phyloP scores from a whole-genome alignment of 2,329 filamentous ascomycete species.

The Emmonsiellopsis sp. region DNA sequence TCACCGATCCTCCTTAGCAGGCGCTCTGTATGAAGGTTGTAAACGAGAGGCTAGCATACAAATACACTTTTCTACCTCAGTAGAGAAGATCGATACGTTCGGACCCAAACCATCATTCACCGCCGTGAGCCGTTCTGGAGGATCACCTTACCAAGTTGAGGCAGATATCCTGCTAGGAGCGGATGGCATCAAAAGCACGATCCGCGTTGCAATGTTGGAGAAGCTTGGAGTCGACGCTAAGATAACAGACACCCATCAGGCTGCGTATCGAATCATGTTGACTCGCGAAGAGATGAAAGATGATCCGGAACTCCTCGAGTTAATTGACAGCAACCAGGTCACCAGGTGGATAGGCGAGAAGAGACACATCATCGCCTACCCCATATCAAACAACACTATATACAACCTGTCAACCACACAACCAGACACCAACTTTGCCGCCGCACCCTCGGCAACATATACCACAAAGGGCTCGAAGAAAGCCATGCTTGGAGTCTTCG shows the following conservation, averaged over 20 bases:
- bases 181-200: conserved; percentile 46
- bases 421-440: conserved; percentile 52
- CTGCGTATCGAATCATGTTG: conserved; percentile 48
- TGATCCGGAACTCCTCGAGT: conserved; percentile 44
- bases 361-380: conserved; percentile 60
- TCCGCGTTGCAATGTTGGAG: conserved; percentile 35
- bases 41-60: conserved; percentile 52
- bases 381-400: conserved; percentile 52
- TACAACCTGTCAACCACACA: conserved; percentile 60
- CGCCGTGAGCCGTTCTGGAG: conserved; percentile 47
- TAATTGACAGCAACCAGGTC: conserved; percentile 51
- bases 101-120: conserved; percentile 52
- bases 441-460: conserved; percentile 51
- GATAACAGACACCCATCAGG: conserved; percentile 42
- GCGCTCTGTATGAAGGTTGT: conserved; percentile 62
- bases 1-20: conserved; percentile 64
- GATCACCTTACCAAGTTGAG: conserved; percentile 41
- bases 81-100: conserved; percentile 51
- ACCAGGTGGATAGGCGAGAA: conserved; percentile 58
- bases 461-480: conserved; percentile 54
- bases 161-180: conserved; percentile 45
- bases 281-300: conserved; percentile 36
- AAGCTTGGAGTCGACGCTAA: conserved; percentile 28
- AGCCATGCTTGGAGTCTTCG: conserved; percentile 52
- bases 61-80: conserved; percentile 57